A percentile compares a stretch with the other conserved stretches of the same genome.
These are phyloP conservation scores for Aspergillus spinulosporus DNA, from an alignment of 2,329 filamentous ascomycete species.

Conservation along the genomic window DNA sequence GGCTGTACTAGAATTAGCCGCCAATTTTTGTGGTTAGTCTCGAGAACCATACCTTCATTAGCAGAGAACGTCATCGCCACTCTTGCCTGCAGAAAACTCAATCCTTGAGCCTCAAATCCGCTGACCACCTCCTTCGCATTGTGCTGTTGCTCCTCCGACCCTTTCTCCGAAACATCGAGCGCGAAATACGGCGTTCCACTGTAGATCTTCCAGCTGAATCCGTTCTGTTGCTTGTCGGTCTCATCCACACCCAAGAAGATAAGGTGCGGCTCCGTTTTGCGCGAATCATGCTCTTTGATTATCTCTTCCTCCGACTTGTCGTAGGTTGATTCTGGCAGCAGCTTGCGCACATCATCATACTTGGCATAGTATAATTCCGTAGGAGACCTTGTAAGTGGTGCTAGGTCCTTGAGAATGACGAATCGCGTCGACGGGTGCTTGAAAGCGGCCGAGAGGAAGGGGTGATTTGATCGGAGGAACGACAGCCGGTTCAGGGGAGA, in stretches of 20 bases:
- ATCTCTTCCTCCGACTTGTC: slow-evolving; percentile 69
- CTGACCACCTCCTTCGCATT: slow-evolving; percentile 61
- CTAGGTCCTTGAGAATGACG: slow-evolving; percentile 75
- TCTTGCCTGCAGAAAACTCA: slow-evolving; percentile 67
- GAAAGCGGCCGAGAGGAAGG: slow-evolving; percentile 51
- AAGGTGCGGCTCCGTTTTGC: slow-evolving; percentile 65
- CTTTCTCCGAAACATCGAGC: slow-evolving; percentile 78
- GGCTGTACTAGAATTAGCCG: slow-evolving; percentile 52
- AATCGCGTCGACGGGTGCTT: slow-evolving; percentile 58
- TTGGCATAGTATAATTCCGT: slow-evolving; percentile 67
- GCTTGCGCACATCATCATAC: slow-evolving; percentile 65
- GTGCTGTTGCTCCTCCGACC: slow-evolving; percentile 58
- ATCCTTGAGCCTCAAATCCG: slow-evolving; percentile 60
- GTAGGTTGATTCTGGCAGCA: slow-evolving; percentile 74
- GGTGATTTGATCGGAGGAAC: slow-evolving; percentile 50
- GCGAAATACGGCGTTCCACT: slow-evolving; percentile 83
- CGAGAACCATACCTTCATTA: slow-evolving; percentile 55
- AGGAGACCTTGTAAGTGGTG: slow-evolving; percentile 66
- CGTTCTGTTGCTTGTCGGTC: slow-evolving; percentile 46
- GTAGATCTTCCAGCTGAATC: slow-evolving; percentile 58
- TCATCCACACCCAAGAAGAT: slow-evolving; percentile 87
- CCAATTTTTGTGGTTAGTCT: not conserved
- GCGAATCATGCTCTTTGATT: slow-evolving; percentile 72
- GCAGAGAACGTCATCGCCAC: slow-evolving; percentile 62
- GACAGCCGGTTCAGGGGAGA: slow-evolving; percentile 53